Percentiles rank a stretch among this genome's conserved stretches.
phyloP scores from a whole-genome alignment of 2,329 filamentous ascomycete genomes.

The Beauveria rudraprayagi region DNA sequence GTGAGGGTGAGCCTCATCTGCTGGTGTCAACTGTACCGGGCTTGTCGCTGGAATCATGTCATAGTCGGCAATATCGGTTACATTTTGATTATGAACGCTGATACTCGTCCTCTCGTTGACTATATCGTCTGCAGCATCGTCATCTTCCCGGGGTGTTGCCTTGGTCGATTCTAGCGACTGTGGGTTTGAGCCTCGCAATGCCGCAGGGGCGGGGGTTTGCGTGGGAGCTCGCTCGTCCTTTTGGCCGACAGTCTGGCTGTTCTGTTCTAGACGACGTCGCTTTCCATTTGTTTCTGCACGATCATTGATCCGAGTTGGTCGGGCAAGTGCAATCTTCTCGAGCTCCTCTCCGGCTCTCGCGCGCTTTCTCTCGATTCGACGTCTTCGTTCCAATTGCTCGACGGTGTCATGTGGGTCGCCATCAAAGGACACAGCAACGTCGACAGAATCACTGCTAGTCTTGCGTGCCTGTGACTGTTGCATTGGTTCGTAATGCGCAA shows the following conservation, averaged over 20 bases:
- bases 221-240: background rate
- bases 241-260: background rate
- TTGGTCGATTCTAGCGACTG: conserved; percentile 24
- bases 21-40: conserved; percentile 22
- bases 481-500: conserved; percentile 38
- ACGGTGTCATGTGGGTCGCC: conserved; percentile 38
- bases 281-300: conserved; percentile 21
- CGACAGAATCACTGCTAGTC: conserved; percentile 16
- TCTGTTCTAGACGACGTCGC: conserved; percentile 1
- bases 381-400: conserved; percentile 26
- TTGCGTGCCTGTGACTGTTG: conserved; percentile 37
- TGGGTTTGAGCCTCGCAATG: conserved; percentile 19
- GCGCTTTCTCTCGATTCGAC: conserved; percentile 29
- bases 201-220: background rate
- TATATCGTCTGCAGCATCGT: conserved; percentile 11
- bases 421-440: conserved; percentile 21
- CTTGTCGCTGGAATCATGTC: conserved; percentile 34
- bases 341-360: conserved; percentile 33
- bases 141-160: conserved; percentile 23
- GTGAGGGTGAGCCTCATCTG: conserved; percentile 17
- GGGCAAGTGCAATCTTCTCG: conserved; percentile 31
- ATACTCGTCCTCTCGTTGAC: conserved; percentile 11
- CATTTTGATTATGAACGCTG: conserved; percentile 9
- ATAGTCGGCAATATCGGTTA: conserved; percentile 18
- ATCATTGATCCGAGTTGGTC: conserved; percentile 16